Percentiles rank a stretch among this genome's conserved stretches.
These are phyloP conservation scores for Chloropicon primus DNA, from an alignment of 139 green algal genomes.

Conservation along the genomic window DNA sequence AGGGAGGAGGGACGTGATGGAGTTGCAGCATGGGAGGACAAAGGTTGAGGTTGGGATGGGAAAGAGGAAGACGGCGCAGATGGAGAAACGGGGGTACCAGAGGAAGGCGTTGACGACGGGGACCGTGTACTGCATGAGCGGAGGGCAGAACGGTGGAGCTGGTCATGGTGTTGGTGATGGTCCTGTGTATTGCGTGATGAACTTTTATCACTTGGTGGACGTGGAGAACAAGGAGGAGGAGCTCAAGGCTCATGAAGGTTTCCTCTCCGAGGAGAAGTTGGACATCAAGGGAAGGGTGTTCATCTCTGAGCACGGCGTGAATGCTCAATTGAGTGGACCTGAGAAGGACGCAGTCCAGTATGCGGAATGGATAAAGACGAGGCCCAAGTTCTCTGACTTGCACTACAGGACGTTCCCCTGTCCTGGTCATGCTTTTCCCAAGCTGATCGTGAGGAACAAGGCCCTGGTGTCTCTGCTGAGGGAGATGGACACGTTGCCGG, in stretches of 20 bases:
- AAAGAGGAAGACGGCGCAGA: neutral
- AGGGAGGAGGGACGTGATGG: no score
- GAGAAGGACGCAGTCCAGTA: slow-evolving; percentile 49
- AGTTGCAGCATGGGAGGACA: no score
- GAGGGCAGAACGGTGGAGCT: neutral
- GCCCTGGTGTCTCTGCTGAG: neutral
- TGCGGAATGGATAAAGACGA: slow-evolving; percentile 46
- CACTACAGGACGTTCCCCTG: neutral
- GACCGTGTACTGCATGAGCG: neutral
- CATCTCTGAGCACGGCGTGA: slow-evolving; percentile 86
- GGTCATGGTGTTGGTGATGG: neutral
- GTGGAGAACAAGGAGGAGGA: slow-evolving; percentile 29
- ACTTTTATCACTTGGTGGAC: slow-evolving; percentile 88
- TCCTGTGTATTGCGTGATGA: slow-evolving; percentile 54
- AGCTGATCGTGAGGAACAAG: slow-evolving; percentile 26
- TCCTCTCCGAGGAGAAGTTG: slow-evolving; percentile 20
- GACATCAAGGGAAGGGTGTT: slow-evolving; percentile 86
- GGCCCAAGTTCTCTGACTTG: slow-evolving; percentile 37
- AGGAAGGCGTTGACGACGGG: neutral
- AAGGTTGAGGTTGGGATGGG: no score
- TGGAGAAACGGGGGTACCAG: neutral
- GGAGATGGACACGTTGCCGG: neutral
- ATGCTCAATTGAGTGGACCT: slow-evolving; percentile 74
- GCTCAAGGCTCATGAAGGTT: slow-evolving; percentile 29
- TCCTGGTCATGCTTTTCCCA: slow-evolving; percentile 54